Evolutionary conservation across 257 asterid species (phyloP), one percentile per base, ranked within the genome.

Genomic region (Solanum chilense): DNA sequence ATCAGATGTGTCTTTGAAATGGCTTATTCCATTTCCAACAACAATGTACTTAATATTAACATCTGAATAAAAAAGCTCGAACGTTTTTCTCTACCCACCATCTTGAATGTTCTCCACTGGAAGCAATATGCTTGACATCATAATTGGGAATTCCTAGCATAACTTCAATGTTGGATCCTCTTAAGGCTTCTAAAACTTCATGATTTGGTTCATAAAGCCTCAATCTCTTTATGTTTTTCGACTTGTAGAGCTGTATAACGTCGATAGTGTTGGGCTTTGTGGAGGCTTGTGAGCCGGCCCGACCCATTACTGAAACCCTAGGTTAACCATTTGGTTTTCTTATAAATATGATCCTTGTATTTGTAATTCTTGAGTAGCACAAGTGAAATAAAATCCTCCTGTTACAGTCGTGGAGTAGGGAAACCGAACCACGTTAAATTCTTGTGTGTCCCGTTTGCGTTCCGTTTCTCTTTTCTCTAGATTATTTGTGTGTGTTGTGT

Each of bases 1-100:
- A 66, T 66, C 1, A 66, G 73, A 25, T 64, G 73, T 66, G 73
- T 15, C 9, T 25, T 37, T 27, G 71, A 64, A 64, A 2, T 91
- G 92, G 75, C 35, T 81, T 52, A 90, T 81, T 49, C 91, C 93
- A 27, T 93, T 92, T 9, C 93, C 94, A 3, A 91, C 92, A 6
- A 90, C 83, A 1, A 92, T 77, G 81, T 71, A 91, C 3, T 41
- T 45, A 52, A 93, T 80, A 9, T 84, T 74, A 6, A 64, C 75
- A 69, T 69, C 41, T 29, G 23, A 41, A 14, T 6, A n/a, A 29
- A 18, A 27, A 69, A 69, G 2, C 75, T 69, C 75, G 4, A 69
- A 69, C 12, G 6, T 29, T 69, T 14, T 69, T 69, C 41, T 14
- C 12, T 69, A 69, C 75, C 75, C 75, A 69, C 75, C 39, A 69